Evolutionary conservation across 1,139 yeast genomes (phyloP), one percentile per base, ranked within the genome.

Genomic region (Hyphopichia buzzinii): DNA sequence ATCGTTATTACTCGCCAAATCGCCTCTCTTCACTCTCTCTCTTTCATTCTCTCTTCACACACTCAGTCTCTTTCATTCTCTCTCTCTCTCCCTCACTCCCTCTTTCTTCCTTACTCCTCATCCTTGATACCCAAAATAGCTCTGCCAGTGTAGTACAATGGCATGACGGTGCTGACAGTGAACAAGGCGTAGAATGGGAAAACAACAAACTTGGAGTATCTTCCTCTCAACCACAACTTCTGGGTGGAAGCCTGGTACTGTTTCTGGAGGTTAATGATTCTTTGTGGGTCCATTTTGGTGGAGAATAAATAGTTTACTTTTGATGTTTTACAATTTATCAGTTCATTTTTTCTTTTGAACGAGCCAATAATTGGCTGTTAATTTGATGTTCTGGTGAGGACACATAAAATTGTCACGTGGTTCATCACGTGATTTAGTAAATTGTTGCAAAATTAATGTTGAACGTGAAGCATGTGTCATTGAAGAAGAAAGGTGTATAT

Each of bases 151-250:
- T 84, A 87, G 72, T 64, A 79, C 50, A 84, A 68, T 52, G 95
- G 86, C 47, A 79, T 76, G 47, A 77, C 75, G 40, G 88, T 76
- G 51, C 89, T 72, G 45, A 84, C 74, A 46, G 90, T 73, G 72
- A 89, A 85, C 50, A 86, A 72, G 49, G 89, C 94, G 74, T 81
- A 86, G 79, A 84, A 90, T 62, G 97, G 97, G 70, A 84, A 86
- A 52, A 89, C 77, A 62, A 84, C 69, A 57, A 77, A 69, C 71
- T 86, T 87, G 50, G 96, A 81, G 69, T 90, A 81, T 48, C 71
- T 62, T 33, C 75, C 75, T 75, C 83, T 81, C 74, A 80, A 70
- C 88, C 87, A 84, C 62, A 84, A 74, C 56, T 82, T 84, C 67
- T 82, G 79, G 58, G 74, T 67, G 47, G 90, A 75, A 52, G 68